Base-by-base conservation (phyloP, 768 basidiomycete genomes). In the Lepiota brunneoincarnata region DNA sequence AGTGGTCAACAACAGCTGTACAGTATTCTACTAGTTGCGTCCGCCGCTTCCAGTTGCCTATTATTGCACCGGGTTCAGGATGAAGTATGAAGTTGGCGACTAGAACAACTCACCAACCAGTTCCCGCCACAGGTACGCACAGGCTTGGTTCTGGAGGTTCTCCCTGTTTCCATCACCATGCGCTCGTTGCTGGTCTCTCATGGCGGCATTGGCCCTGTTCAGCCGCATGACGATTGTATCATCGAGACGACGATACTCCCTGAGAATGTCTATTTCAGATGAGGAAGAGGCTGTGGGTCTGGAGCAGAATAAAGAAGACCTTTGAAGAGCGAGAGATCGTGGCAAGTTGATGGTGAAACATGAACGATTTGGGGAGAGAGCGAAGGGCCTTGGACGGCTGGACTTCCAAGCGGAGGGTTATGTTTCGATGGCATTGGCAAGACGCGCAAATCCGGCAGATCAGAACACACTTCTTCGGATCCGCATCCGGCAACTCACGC, bases 151-250 rank as follows among this genome's bases (percentile, higher is more conserved):
- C 64, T 91, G 84, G 42, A 85, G 68, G 53, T 72, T 86, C 12
- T 76, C 80, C 47, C 70, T 75, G 31, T 72, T 70, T 40, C 63
- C 68, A 20, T 68, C 59, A 10, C 78, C 78, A 45, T 70, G 60
- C 6, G 62, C 53, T 23, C 89, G 80, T 60, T 89, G 83, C 58
- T 78, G 75, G 71, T 93, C 91, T 48, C 89, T 79, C 68, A 86
- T 83, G 49, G 83, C 77, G 4, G 91, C 91, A 53, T 79, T 81
- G 36, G 89, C 86, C 46, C 91, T 82, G 66, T 93, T 93, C 43
- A 92, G 68, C 31, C 91, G 77, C 86, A 91, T 89, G 37, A 78
- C 81, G 59, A 93, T 86, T 6, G 82, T 74, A 63, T 93, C 91
- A 69, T 93, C 91, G 12, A 93, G 72, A 61, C 76, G 82, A 63